Conservation (phyloP, 345 rosid species). For the rapeseed (Brassica napus) region DNA sequence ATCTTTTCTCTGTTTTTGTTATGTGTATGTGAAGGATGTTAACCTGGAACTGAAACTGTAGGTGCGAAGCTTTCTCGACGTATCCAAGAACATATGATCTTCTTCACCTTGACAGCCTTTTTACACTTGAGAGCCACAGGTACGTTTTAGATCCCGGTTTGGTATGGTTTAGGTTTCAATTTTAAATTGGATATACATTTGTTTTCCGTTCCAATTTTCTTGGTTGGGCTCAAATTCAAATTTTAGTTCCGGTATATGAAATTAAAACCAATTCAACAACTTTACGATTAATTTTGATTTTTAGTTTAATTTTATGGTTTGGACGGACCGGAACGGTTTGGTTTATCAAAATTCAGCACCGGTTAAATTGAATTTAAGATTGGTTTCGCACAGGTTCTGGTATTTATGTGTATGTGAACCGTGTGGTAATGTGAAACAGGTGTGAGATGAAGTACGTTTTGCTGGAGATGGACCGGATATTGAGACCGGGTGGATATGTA, state of each 20-base stretch:
- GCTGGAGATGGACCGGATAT: conserved; percentile 88
- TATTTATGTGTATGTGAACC: neutral
- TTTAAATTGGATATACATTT: neutral
- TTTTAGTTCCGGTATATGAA: neutral
- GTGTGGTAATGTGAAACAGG: conserved; percentile 45
- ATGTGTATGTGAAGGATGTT: conserved; percentile 7
- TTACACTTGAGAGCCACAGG: conserved; percentile 92
- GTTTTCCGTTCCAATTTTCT: neutral
- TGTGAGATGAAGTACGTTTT: conserved; percentile 83
- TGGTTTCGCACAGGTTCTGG: neutral
- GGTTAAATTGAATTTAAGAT: neutral
- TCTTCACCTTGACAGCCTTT: conserved; percentile 91
- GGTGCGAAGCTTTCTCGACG: conserved; percentile 99
- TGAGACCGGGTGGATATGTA: conserved; percentile 76
- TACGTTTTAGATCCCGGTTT: conserved; percentile 29
- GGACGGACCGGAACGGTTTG: neutral
- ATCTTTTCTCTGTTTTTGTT: neutral
- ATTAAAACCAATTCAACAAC: neutral
- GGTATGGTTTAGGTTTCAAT: neutral
- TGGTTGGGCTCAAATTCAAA: neutral
- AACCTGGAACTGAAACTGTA: conserved; percentile 31
- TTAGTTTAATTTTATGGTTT: neutral
- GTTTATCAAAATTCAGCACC: neutral
- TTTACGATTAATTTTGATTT: neutral
- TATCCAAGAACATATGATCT: conserved; percentile 98